A percentile compares a stretch with the other conserved stretches of the same genome.
Conservation (phyloP, 441 rosid species). For the Macaranga tanarius region DNA sequence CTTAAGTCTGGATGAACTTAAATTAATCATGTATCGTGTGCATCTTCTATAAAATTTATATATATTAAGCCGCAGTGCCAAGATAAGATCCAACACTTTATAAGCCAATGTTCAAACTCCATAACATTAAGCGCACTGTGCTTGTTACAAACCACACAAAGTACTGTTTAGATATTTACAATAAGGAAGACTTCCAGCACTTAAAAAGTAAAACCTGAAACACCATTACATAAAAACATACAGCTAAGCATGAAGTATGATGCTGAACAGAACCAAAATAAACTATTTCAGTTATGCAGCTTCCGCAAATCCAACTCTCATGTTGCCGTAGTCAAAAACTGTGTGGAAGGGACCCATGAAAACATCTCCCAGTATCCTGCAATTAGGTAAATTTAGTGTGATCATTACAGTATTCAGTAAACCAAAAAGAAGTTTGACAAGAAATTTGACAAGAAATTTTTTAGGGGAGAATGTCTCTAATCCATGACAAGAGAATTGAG, state of each 20-base stretch:
- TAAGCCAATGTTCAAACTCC: neutral
- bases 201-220: neutral
- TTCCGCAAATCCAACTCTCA: constrained; percentile 79
- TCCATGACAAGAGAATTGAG: neutral
- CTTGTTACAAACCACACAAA: neutral
- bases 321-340: constrained; percentile 76
- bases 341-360: constrained; percentile 85
- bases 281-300: constrained; percentile 41
- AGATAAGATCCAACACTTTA: neutral
- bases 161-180: constrained; percentile 29
- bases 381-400: neutral
- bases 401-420: neutral
- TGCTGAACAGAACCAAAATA: neutral
- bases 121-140: neutral
- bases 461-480: too few relatives aligned
- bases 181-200: neutral
- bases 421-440: neutral
- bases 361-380: constrained; percentile 80
- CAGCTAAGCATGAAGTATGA: neutral
- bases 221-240: neutral
- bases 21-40: neutral
- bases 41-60: neutral
- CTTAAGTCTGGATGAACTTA: neutral
- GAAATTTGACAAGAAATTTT: neutral
- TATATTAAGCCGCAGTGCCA: neutral